phyloP scores from a whole-genome alignment of 2,329 filamentous ascomycete genomes.

The Helotiales sp. region DNA sequence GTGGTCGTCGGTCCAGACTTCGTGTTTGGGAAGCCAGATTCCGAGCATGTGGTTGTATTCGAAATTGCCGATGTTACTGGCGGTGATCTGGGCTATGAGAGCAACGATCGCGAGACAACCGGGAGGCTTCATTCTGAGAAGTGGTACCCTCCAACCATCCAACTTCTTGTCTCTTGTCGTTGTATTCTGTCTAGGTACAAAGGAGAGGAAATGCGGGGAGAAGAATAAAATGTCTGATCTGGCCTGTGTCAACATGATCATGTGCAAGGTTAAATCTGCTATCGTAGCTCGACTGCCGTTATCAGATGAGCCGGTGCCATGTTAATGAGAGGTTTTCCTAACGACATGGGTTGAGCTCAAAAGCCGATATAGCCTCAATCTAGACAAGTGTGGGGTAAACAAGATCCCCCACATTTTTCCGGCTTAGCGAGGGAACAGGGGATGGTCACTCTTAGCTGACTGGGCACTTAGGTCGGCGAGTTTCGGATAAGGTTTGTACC shows the following conservation, averaged over 20 bases:
- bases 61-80: neutral
- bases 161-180: too few relatives aligned
- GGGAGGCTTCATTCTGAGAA: neutral
- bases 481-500: too few relatives aligned
- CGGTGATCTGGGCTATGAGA: neutral
- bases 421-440: neutral
- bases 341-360: neutral
- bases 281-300: neutral
- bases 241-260: neutral
- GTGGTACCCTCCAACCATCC: neutral
- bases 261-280: neutral
- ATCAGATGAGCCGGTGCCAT: neutral
- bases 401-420: neutral
- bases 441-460: neutral
- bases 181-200: too few relatives aligned
- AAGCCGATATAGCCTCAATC: conserved; percentile 5
- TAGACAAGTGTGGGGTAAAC: neutral
- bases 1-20: conserved; percentile 4
- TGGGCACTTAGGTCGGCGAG: too few relatives aligned
- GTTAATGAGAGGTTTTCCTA: too few relatives aligned
- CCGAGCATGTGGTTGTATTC: conserved; percentile 8
- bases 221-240: neutral
- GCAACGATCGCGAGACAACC: neutral
- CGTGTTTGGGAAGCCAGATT: conserved; percentile 6
- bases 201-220: neutral